Base-by-base conservation (phyloP, 148 eudicot species). In the Rhododendron williamsianum region DNA sequence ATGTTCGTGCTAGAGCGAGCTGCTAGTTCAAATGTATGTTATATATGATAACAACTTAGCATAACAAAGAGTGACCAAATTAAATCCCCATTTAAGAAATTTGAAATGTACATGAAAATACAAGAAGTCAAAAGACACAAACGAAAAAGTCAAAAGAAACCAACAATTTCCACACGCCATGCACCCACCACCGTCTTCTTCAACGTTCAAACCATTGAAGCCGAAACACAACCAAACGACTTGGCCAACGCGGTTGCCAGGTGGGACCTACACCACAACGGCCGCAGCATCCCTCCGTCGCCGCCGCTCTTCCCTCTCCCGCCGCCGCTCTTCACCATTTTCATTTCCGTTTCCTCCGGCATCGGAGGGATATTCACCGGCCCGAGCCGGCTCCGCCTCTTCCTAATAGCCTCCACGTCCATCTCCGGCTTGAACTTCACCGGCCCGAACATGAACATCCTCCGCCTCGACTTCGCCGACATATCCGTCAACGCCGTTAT, bases 371-470 rank as follows among this genome's bases (percentile, higher is more conserved):
- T 36, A 82, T 81, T 80, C 79, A 67, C 41, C 18, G 84, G 73
- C 16, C 83, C 54, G 15, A 72, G 86, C 2, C 82, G 79, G 46
- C 60, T 36, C 84, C 85, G 86, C 82, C 88, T 80, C 90, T 82
- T 84, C 87, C 78, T 88, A 25, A 87, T 86, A 2, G 83, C 88
- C 25, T 81, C 82, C 49, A 84, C 81, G 49, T 87, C 88, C 91
- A 90, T 87, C 84, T 89, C 91, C 35, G 91, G 91, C 88, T 87
- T 89, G 60, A 89, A 87, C 88, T 89, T 89, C 81, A 87, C 89
- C 58, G 89, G 88, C 6, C 86, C 89, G 52, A 89, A 89, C 91
- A 89, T 89, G 23, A 85, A 87, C 89, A 89, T 87, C 76, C 87
- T 60, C 30, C 89, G 76, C 85, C 80, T 43, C 23, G 87, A 85